These are phyloP conservation scores for Quambalaria eucalypti DNA, from an alignment of 1,284 basidiomycete species.

Conservation along the genomic window DNA sequence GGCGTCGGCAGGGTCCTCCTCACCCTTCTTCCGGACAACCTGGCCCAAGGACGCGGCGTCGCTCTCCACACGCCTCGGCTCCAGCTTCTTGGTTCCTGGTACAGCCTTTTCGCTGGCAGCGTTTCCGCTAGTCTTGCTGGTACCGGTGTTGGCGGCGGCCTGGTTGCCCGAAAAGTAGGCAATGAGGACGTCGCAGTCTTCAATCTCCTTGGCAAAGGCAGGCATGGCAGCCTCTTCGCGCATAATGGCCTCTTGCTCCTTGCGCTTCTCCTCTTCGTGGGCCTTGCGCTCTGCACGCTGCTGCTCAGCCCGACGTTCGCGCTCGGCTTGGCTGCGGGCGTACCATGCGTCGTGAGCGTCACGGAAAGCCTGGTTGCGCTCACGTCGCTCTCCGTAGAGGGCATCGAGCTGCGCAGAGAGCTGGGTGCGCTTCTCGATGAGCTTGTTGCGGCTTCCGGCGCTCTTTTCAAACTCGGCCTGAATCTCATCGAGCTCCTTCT, in stretches of 20 bases:
- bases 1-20: constrained; percentile 60
- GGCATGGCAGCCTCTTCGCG: constrained; percentile 84
- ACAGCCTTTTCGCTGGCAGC: constrained; percentile 44
- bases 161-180: constrained; percentile 58
- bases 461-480: constrained; percentile 79
- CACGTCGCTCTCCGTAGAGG: constrained; percentile 70
- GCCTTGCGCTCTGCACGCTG: constrained; percentile 70
- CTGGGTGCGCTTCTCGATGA: constrained; percentile 77
- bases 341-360: constrained; percentile 39
- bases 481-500: constrained; percentile 73
- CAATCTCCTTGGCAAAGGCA: constrained; percentile 85
- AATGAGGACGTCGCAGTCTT: constrained; percentile 91
- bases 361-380: constrained; percentile 48
- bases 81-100: constrained; percentile 59
- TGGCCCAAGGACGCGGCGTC: constrained; percentile 56
- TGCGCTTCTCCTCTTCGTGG: constrained; percentile 72
- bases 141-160: constrained; percentile 18
- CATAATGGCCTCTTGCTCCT: constrained; percentile 69
- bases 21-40: constrained; percentile 75
- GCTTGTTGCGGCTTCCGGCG: constrained; percentile 69
- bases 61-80: constrained; percentile 72
- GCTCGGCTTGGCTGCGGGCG: constrained; percentile 32
- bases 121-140: constrained; percentile 8
- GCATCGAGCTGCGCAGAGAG: constrained; percentile 56
- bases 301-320: constrained; percentile 61